phyloP scores from a whole-genome alignment of 352 stramenopile species.

The Phytophthora colocasiae region DNA sequence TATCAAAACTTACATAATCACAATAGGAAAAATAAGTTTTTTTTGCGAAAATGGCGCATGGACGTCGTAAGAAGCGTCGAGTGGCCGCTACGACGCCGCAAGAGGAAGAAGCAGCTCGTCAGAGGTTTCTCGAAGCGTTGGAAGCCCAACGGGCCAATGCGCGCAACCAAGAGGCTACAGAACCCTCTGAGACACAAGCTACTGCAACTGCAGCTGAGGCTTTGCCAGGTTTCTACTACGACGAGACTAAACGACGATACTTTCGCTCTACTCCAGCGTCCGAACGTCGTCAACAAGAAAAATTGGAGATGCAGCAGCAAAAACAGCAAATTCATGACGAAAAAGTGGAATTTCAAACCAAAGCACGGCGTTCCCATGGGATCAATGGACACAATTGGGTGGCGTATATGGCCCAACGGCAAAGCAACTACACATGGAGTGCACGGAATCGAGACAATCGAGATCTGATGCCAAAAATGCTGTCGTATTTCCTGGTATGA shows the following conservation, averaged over 20 bases:
- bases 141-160: conserved; percentile 60
- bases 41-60: conserved; percentile 14
- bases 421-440: conserved; percentile 48
- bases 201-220: conserved; percentile 8
- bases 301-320: conserved; percentile 33
- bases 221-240: conserved; percentile 70
- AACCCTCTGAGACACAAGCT: conserved; percentile 3
- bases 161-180: conserved; percentile 23
- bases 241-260: conserved; percentile 56
- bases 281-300: conserved; percentile 22
- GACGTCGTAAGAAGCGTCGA: conserved; percentile 43
- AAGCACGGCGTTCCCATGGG: conserved; percentile 14
- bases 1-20: background rate
- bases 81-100: conserved; percentile 8
- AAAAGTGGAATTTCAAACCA: conserved; percentile 14
- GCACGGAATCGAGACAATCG: conserved; percentile 27
- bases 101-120: conserved; percentile 37
- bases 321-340: conserved; percentile 12
- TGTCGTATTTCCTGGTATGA: conserved; percentile 37
- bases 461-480: conserved; percentile 37
- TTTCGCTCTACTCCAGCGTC: conserved; percentile 43
- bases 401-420: conserved; percentile 37
- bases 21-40: background rate
- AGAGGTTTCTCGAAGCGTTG: conserved; percentile 64
- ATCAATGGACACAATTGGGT: conserved; percentile 32